Evolutionary conservation across 2,329 filamentous ascomycete species (phyloP).

Genomic region (Daldinia eschscholtzii): DNA sequence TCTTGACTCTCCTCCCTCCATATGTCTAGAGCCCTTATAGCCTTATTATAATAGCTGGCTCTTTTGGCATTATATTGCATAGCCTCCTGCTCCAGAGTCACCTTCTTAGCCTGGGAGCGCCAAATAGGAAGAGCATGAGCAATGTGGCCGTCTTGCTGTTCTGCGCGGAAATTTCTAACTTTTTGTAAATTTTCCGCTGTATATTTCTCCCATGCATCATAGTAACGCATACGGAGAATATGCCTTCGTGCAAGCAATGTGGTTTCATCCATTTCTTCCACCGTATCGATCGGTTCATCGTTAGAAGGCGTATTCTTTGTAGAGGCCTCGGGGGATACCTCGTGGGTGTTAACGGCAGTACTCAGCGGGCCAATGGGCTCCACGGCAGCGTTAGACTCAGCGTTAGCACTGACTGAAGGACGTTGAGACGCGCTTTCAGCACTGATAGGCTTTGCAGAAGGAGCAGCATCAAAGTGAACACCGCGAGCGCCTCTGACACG

Average conservation of each 20-base stretch:
- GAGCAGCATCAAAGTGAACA: constrained; percentile 15
- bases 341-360: constrained; percentile 3
- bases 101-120: constrained; percentile 40
- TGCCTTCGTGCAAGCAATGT: constrained; percentile 52
- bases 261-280: constrained; percentile 48
- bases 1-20: constrained; percentile 46
- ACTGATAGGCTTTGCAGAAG: not conserved
- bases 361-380: constrained; percentile 3
- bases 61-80: constrained; percentile 42
- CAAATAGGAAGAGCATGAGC: constrained; percentile 38
- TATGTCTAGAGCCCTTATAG: constrained; percentile 40
- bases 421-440: constrained; percentile 4
- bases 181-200: constrained; percentile 46
- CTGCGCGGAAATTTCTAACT: constrained; percentile 45
- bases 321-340: constrained; percentile 10
- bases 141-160: constrained; percentile 38
- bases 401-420: not conserved
- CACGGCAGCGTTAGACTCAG: not conserved
- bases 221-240: constrained; percentile 53
- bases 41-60: constrained; percentile 44
- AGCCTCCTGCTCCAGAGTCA: constrained; percentile 39
- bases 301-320: constrained; percentile 4
- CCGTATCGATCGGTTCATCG: constrained; percentile 19
- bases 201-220: constrained; percentile 51
- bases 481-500: not conserved